Base-by-base conservation (phyloP, 148 eudicot genomes). In the Fagopyrum esculentum region DNA sequence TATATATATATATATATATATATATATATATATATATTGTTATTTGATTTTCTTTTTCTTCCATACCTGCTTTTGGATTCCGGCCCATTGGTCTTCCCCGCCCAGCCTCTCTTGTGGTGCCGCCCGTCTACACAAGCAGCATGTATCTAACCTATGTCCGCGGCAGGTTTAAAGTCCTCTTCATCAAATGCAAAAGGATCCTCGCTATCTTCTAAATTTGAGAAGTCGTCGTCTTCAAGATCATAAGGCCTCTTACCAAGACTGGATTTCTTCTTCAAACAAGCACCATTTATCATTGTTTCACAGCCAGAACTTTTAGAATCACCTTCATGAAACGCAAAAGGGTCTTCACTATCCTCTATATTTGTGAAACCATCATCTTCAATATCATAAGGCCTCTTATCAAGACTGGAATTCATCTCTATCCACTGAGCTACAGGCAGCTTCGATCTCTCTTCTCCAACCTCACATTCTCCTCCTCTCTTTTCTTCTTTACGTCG, bases 131-230 rank as follows among this genome's bases (percentile, higher is more conserved):
- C 26, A 22, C 26, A 22, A 22, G 26, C 26, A 22, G 26, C 26
- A 22, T 22, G 26, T 22, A 22, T 22, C 26, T 22, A 22, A 22
- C 26, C 26, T 22, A 22, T 22, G 26, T 22, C 26, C 26, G 26
- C 26, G 26, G 26, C 26, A 55, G 89, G 90, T 64, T 81, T 90
- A 74, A 74, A 79, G 61, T 92, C 40, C 40, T 84, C 97, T 79
- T 90, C 99, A 79, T 95, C 89, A 86, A 95, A 95, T 57, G 94
- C 96, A 85, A 95, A 95, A 69, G 97, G 98, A 83, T 95, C 98
- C 46, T 66, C 71, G 78, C 85, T 84, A 77, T 88, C 91, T 17
- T 83, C 97, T 61, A 77, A 55, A 84, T 79, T 74, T 76, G 77
- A 78, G 68, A 76, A 71, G 69, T 75, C 68, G 48, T 75, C 73